Evolutionary conservation across 495 filamentous ascomycete species (phyloP).

Genomic region (Neurospora cerealis): DNA sequence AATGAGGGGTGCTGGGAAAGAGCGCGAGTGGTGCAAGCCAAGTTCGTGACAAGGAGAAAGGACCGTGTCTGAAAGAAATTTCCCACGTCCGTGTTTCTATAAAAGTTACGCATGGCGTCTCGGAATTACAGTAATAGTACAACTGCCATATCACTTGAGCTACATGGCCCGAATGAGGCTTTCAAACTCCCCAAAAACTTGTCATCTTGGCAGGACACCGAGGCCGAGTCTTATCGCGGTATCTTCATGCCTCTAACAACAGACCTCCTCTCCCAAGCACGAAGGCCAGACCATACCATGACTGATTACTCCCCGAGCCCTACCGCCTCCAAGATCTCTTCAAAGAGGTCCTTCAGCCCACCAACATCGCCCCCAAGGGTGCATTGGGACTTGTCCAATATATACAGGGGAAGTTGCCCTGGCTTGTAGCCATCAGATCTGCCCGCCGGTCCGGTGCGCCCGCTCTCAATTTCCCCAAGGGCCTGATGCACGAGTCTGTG

Average conservation of each 20-base stretch:
- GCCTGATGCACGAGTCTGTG: not conserved
- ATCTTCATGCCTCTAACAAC: not conserved
- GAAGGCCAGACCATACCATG: not conserved
- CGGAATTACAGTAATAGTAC: not conserved
- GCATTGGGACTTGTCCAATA: not conserved
- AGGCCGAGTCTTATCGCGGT: not conserved
- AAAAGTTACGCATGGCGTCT: not conserved
- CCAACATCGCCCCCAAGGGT: not conserved
- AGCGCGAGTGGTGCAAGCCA: too few species aligned
- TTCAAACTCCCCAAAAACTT: not conserved
- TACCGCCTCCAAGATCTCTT: not conserved
- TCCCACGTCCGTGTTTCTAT: not conserved
- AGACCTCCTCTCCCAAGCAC: not conserved
- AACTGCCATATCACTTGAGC: not conserved
- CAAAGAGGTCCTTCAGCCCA: not conserved
- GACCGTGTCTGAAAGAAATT: too few species aligned
- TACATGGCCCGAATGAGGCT: not conserved
- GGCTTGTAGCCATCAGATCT: not conserved
- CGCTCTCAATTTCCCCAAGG: not conserved
- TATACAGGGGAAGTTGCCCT: not conserved
- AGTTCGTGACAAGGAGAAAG: not conserved
- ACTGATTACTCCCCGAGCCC: not conserved
- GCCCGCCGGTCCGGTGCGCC: not conserved
- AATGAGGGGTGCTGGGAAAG: too few species aligned
- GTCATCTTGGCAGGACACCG: not conserved